Conservation (phyloP, 805 yeast species). For the Nakazawaea wyomingensis region DNA sequence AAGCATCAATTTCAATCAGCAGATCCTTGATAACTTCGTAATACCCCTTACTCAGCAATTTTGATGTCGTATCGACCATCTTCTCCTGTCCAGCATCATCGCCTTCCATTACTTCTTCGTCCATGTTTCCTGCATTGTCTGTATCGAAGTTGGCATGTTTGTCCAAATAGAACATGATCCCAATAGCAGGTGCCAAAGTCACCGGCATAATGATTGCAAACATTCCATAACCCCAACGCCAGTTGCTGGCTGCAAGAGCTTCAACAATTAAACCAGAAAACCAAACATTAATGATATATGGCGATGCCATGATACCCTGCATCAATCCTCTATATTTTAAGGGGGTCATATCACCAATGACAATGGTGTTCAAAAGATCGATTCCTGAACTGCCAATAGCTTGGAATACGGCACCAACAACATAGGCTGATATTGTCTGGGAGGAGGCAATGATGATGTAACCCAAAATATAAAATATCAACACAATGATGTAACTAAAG, state of each 20-base stretch:
- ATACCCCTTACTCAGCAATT: no score
- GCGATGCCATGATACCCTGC: slow-evolving; percentile 25
- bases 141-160: slow-evolving; percentile 26
- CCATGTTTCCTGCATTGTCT: no score
- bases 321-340: slow-evolving; percentile 24
- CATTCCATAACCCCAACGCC: slow-evolving; percentile 52
- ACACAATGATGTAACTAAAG: slow-evolving; percentile 16
- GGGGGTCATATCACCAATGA: slow-evolving; percentile 24
- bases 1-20: no score
- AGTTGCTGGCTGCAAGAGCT: slow-evolving; percentile 27
- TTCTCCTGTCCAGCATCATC: no score
- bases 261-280: slow-evolving; percentile 34
- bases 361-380: slow-evolving; percentile 17
- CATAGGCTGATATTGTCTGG: slow-evolving; percentile 21
- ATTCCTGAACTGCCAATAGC: slow-evolving; percentile 21
- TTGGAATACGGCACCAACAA: slow-evolving; percentile 20
- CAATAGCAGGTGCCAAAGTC: slow-evolving; percentile 28
- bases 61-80: no score
- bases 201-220: slow-evolving; percentile 40
- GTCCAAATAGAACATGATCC: slow-evolving; percentile 28
- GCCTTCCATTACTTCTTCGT: no score
- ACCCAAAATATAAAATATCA: slow-evolving; percentile 21
- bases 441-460: slow-evolving; percentile 21
- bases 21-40: no score
- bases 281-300: slow-evolving; percentile 36